Evolutionary conservation across 2,329 filamentous ascomycete species (phyloP).

Genomic region (Blastomyces percursus): DNA sequence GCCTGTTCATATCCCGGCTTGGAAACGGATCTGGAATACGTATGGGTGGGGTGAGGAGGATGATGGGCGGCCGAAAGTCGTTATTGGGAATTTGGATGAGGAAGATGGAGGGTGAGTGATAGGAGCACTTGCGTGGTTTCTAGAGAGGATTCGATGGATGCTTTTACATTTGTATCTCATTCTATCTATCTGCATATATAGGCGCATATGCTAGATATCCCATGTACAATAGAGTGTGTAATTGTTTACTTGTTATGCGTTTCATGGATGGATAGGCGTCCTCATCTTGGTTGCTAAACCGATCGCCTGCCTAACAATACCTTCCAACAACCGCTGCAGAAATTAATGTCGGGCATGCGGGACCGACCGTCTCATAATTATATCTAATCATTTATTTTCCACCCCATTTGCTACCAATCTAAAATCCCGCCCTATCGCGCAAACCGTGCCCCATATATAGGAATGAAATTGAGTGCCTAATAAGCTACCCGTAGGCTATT

Average conservation of each 20-base stretch:
- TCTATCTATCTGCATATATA: neutral
- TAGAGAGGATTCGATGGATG: neutral
- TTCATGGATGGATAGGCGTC: neutral
- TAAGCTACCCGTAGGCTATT: neutral
- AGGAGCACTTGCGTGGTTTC: neutral
- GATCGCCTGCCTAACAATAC: neutral
- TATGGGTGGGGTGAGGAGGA: constrained; percentile 35
- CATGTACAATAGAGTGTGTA: constrained; percentile 7
- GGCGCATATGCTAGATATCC: neutral
- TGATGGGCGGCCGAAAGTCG: constrained; percentile 29
- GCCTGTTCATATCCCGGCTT: constrained; percentile 26
- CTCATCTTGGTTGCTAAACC: neutral
- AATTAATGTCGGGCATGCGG: neutral
- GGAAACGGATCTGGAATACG: constrained; percentile 31
- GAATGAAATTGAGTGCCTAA: neutral
- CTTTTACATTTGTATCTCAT: neutral
- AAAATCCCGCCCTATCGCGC: neutral
- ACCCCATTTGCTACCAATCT: neutral
- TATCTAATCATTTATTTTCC: neutral
- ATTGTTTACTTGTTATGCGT: constrained; percentile 5
- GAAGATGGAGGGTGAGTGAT: constrained; percentile 19
- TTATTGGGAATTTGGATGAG: constrained; percentile 31
- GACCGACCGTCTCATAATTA: too few relatives aligned
- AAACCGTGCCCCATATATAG: neutral
- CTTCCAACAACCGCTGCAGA: neutral